Conservation (phyloP, 1,284 basidiomycete species). For the Austroboletus sp. region DNA sequence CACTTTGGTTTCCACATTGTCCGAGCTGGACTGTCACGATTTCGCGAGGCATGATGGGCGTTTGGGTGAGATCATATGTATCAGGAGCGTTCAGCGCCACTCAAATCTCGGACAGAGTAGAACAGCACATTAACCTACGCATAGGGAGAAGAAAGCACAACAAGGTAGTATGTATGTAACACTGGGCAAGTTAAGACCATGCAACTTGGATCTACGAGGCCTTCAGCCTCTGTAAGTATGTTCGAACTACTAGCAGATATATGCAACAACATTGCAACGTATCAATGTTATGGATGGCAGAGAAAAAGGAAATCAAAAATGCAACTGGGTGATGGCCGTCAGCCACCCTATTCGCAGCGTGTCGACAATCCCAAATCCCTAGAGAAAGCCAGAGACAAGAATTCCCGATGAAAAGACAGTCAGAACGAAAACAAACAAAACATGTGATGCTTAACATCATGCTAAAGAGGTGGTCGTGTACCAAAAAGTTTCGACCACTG, state of each 20-base stretch:
- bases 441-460: constrained; percentile 24
- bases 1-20: constrained; percentile 96
- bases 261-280: constrained; percentile 14
- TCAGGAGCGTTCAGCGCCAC: constrained; percentile 3
- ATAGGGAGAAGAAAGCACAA: constrained; percentile 17
- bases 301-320: constrained; percentile 10
- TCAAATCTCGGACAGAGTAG: constrained; percentile 6
- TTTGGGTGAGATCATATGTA: constrained; percentile 1
- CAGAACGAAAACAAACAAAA: constrained; percentile 7
- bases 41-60: constrained; percentile 67
- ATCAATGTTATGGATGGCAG: constrained; percentile 6
- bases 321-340: constrained; percentile 24
- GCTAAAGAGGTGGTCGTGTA: neutral
- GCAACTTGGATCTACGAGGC: constrained; percentile 26
- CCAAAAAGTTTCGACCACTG: neutral
- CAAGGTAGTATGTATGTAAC: constrained; percentile 22
- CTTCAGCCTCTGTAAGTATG: constrained; percentile 31
- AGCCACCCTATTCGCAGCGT: constrained; percentile 24
- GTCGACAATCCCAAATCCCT: constrained; percentile 15
- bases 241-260: constrained; percentile 10
- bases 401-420: constrained; percentile 8
- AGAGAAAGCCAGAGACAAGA: constrained; percentile 10
- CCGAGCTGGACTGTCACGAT: constrained; percentile 85
- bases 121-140: constrained; percentile 20
- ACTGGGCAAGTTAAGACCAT: constrained; percentile 17